Conservation (phyloP, 2,329 filamentous ascomycete species). For the Neofusicoccum kwambonambiense region DNA sequence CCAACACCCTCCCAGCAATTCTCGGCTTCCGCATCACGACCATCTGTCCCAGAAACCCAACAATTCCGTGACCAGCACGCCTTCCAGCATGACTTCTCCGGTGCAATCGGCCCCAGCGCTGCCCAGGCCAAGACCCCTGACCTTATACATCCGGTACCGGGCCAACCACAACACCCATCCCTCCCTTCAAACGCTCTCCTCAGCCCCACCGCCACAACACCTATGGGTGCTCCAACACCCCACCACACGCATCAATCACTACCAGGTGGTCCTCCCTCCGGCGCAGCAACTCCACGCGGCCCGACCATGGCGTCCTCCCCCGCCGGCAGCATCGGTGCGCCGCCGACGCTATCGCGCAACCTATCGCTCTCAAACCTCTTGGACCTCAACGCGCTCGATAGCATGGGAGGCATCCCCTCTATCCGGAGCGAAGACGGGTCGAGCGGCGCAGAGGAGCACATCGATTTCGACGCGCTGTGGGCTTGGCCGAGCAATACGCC, state of each 20-base stretch:
- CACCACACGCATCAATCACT: background rate
- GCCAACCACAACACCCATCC: background rate
- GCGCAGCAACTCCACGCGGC: constrained; percentile 24
- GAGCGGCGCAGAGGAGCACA: constrained; percentile 36
- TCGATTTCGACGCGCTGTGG: constrained; percentile 44
- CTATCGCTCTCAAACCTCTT: constrained; percentile 36
- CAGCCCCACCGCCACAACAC: constrained; percentile 29
- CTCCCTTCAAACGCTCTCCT: background rate
- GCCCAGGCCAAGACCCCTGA: background rate
- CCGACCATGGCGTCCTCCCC: constrained; percentile 29
- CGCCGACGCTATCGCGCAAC: background rate
- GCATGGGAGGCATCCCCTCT: constrained; percentile 23
- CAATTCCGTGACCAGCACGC: background rate
- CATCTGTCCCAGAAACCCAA: background rate
- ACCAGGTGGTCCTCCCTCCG: constrained; percentile 5
- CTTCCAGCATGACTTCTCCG: background rate
- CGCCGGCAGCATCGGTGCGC: background rate
- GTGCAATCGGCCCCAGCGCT: constrained; percentile 18
- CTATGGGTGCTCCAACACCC: constrained; percentile 14
- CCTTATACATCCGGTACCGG: background rate
- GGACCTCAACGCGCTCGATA: constrained; percentile 37
- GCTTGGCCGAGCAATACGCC: constrained; percentile 39
- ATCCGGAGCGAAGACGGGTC: constrained; percentile 32
- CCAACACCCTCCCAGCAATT: constrained; percentile 10
- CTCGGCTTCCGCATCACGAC: constrained; percentile 10